Conservation (phyloP, 1,284 basidiomycete species). For the Microbotryum lychnidis-dioicae region DNA sequence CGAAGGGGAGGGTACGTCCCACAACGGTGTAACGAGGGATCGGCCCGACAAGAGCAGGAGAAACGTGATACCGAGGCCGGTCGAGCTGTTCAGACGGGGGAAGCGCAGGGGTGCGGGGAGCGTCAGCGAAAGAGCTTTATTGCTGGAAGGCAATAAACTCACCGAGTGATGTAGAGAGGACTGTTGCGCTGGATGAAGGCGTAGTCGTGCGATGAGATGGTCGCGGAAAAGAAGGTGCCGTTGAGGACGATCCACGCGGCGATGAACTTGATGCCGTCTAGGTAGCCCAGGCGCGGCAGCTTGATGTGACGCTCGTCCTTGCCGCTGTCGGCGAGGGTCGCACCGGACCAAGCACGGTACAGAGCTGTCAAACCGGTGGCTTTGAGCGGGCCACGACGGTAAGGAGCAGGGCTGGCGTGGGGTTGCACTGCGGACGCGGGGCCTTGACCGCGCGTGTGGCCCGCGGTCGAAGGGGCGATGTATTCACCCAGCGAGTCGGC, state of each 20-base stretch:
- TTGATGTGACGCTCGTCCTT: conserved; percentile 34
- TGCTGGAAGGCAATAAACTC: not conserved
- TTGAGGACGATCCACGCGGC: conserved; percentile 38
- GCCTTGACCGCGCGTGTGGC: conserved; percentile 1
- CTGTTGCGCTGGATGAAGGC: conserved; percentile 35
- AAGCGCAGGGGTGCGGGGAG: not conserved
- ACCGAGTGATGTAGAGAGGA: conserved; percentile 37
- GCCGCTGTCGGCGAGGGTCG: conserved; percentile 30
- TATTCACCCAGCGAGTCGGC: conserved; percentile 4
- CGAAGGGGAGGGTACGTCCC: conserved; percentile 35
- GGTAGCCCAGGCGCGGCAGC: conserved; percentile 35
- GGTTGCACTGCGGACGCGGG: not conserved
- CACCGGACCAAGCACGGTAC: conserved; percentile 26
- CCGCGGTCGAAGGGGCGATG: conserved; percentile 17
- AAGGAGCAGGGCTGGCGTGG: conserved; percentile 9
- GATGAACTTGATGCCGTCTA: conserved; percentile 39
- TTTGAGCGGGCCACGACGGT: conserved; percentile 27
- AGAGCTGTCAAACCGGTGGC: conserved; percentile 24
- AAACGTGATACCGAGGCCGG: conserved; percentile 37
- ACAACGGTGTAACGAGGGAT: conserved; percentile 36
- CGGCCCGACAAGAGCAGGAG: conserved; percentile 37
- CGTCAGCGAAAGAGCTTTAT: not conserved
- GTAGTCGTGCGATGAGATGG: conserved; percentile 33
- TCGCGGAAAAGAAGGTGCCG: conserved; percentile 38
- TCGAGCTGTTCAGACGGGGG: conserved; percentile 25